Conservation (phyloP, 1,284 basidiomycete species). For the Pholiota adiposa region DNA sequence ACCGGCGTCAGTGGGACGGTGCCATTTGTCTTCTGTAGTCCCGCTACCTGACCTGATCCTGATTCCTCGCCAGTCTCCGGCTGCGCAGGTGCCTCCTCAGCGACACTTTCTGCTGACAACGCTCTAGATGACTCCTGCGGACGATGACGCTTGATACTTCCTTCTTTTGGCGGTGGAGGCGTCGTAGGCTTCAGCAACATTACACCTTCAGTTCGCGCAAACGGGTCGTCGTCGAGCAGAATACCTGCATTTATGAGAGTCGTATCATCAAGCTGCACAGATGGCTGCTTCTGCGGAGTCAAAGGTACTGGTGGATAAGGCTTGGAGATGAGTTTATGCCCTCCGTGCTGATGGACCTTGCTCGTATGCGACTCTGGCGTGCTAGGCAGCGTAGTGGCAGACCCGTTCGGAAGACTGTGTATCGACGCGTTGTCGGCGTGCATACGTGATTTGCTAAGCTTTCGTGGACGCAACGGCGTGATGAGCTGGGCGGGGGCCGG, state of each 20-base stretch:
- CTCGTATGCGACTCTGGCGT: conserved; percentile 14
- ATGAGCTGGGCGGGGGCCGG: conserved; percentile 10
- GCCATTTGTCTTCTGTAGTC: conserved; percentile 10
- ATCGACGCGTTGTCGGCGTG: conserved; percentile 13
- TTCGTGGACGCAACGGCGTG: conserved; percentile 21
- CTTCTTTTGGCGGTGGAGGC: conserved; percentile 6
- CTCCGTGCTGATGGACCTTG: conserved; percentile 13
- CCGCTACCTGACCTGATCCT: not conserved
- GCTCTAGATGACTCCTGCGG: conserved; percentile 12
- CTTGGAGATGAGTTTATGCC: conserved; percentile 18
- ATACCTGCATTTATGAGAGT: conserved; percentile 32
- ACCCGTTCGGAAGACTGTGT: conserved; percentile 21
- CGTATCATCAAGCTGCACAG: conserved; percentile 19
- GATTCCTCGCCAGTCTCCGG: conserved; percentile 5
- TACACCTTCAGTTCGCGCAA: conserved; percentile 57
- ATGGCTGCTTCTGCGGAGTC: conserved; percentile 7
- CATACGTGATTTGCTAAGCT: conserved; percentile 30
- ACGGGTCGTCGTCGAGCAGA: conserved; percentile 58
- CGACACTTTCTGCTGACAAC: conserved; percentile 12
- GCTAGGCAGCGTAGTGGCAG: conserved; percentile 14
- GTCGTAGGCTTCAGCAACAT: conserved; percentile 36
- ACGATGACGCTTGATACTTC: conserved; percentile 9
- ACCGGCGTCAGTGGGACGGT: conserved; percentile 17
- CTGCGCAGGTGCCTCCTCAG: conserved; percentile 1
- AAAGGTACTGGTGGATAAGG: conserved; percentile 7